Conservation (phyloP, 768 basidiomycete species). For the Mycena rebaudengoi region DNA sequence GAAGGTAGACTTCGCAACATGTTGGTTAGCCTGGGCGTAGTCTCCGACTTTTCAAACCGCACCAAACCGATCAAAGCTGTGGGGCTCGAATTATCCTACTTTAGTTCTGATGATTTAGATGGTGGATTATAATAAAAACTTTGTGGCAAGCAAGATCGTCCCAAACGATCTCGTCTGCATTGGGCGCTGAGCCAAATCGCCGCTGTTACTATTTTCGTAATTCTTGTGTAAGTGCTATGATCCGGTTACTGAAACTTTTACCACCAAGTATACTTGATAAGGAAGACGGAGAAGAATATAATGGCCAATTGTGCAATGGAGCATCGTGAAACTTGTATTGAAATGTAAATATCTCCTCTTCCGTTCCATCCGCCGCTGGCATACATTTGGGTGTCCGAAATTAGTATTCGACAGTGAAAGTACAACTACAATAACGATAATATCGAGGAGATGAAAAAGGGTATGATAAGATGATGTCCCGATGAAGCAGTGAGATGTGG, state of each 20-base stretch:
- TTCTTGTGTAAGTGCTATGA: too few species aligned
- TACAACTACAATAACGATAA: constrained; percentile 22
- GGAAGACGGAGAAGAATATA: too few species aligned
- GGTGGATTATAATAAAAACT: not conserved
- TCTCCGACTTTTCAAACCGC: constrained; percentile 88
- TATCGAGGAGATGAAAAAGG: not conserved
- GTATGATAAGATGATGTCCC: not conserved
- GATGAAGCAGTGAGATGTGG: constrained; percentile 3
- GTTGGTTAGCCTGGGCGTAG: constrained; percentile 88
- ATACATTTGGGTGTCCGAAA: constrained; percentile 18
- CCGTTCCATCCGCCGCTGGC: too few species aligned
- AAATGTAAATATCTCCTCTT: too few species aligned
- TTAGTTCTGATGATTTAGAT: constrained; percentile 61
- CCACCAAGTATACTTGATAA: too few species aligned
- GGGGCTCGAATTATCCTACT: constrained; percentile 94
- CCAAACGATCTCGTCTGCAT: too few species aligned
- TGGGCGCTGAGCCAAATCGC: too few species aligned
- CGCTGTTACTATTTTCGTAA: too few species aligned
- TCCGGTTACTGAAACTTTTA: too few species aligned
- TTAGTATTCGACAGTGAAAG: constrained; percentile 7
- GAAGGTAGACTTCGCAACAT: constrained; percentile 91
- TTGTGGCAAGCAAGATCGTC: too few species aligned
- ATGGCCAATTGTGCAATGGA: too few species aligned
- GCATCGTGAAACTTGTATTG: not conserved
- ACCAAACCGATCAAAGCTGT: constrained; percentile 89